A percentile compares a stretch with the other conserved stretches of the same genome.
phyloP scores from a whole-genome alignment of 2,329 filamentous ascomycete genomes.

The Aspergillus ibericus region DNA sequence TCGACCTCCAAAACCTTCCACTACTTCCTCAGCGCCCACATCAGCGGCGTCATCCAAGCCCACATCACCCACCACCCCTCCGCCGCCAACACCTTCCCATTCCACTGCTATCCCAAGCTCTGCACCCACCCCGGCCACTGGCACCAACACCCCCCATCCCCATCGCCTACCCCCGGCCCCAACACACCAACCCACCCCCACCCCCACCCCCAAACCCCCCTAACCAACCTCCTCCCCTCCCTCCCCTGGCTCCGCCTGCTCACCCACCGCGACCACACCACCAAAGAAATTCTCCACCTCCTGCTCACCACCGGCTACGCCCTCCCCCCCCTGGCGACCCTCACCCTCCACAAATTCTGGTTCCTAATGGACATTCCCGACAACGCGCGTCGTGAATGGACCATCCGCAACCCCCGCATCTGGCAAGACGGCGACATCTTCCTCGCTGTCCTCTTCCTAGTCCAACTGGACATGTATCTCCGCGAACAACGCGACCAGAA shows the following conservation, averaged over 20 bases:
- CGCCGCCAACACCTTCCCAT: slow-evolving; percentile 51
- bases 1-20: slow-evolving; percentile 64
- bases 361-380: slow-evolving; percentile 67
- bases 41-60: not conserved
- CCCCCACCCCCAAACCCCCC: not conserved
- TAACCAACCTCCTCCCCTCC: slow-evolving; percentile 55
- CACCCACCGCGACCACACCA: slow-evolving; percentile 56
- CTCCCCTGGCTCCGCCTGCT: slow-evolving; percentile 70
- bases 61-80: not conserved
- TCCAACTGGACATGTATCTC: slow-evolving; percentile 72
- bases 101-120: slow-evolving; percentile 57
- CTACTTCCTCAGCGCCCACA: slow-evolving; percentile 30
- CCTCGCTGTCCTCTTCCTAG: slow-evolving; percentile 62
- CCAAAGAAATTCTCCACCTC: slow-evolving; percentile 62
- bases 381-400: slow-evolving; percentile 53
- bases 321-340: slow-evolving; percentile 51
- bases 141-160: not conserved
- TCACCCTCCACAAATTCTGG: slow-evolving; percentile 67
- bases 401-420: slow-evolving; percentile 54
- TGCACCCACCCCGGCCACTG: slow-evolving; percentile 55
- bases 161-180: not conserved
- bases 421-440: slow-evolving; percentile 64
- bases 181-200: not conserved
- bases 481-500: slow-evolving; percentile 58
- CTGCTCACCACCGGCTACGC: slow-evolving; percentile 61